phyloP scores from a whole-genome alignment of 208 protist species.

The Trypanosoma scelopori region DNA sequence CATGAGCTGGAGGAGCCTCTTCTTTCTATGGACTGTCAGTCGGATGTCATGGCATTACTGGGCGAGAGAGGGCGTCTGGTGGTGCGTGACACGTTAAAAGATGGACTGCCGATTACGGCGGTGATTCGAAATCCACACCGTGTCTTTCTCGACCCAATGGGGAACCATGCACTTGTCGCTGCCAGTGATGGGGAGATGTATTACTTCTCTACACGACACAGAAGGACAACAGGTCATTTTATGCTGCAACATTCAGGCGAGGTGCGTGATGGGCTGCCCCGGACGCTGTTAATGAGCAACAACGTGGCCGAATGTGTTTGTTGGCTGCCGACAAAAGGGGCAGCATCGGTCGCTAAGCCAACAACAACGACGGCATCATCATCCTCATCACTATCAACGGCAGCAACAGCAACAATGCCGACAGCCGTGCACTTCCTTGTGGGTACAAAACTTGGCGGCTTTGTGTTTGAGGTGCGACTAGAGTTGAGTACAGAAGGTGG shows the following conservation, averaged over 20 bases:
- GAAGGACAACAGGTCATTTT: slow-evolving; percentile 30
- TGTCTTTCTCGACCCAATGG: slow-evolving; percentile 72
- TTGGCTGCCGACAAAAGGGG: slow-evolving; percentile 34
- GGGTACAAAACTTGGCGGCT: slow-evolving; percentile 27
- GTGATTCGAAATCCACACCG: slow-evolving; percentile 58
- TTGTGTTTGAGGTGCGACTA: slow-evolving; percentile 29
- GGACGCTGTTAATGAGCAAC: slow-evolving; percentile 12
- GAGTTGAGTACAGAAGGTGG: slow-evolving; percentile 15
- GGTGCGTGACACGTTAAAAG: slow-evolving; percentile 45
- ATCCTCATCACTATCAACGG: no score
- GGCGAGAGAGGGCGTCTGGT: slow-evolving; percentile 43
- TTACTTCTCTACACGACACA: slow-evolving; percentile 40
- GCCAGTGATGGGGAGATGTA: slow-evolving; percentile 62
- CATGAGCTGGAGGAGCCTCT: slow-evolving; percentile 38
- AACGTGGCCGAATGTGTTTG: slow-evolving; percentile 55
- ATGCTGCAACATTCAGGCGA: slow-evolving; percentile 24
- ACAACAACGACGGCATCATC: no score
- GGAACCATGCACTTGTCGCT: slow-evolving; percentile 43
- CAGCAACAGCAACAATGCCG: slow-evolving; percentile 5
- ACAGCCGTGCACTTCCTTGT: slow-evolving; percentile 29
- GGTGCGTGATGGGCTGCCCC: slow-evolving; percentile 1
- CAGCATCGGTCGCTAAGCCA: no score
- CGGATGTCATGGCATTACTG: slow-evolving; percentile 54
- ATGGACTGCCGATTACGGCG: slow-evolving; percentile 31
- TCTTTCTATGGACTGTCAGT: slow-evolving; percentile 60